phyloP scores from a whole-genome alignment of 306 rosid genomes.

The Hippophae tibetana region DNA sequence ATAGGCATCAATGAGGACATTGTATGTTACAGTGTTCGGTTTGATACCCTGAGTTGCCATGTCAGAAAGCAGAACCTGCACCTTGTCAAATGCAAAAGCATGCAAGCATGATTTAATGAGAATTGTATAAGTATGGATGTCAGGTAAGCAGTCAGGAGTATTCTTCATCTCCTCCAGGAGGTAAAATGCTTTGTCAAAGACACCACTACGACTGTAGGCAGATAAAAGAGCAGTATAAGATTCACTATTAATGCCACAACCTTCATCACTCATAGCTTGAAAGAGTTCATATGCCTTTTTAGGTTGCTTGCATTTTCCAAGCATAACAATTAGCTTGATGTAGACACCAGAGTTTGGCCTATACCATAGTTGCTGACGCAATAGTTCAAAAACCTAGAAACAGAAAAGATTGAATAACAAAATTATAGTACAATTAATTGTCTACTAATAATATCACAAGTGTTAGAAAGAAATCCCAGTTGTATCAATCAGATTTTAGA shows the following conservation, averaged over 20 bases:
- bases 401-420: background rate
- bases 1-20: constrained; percentile 75
- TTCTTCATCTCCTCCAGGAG: constrained; percentile 72
- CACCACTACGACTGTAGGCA: constrained; percentile 82
- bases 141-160: constrained; percentile 67
- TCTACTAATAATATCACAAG: background rate
- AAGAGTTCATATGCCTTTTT: constrained; percentile 70
- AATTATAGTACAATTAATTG: constrained; percentile 10
- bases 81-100: constrained; percentile 62
- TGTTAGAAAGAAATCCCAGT: no score
- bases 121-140: constrained; percentile 81
- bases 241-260: constrained; percentile 55
- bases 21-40: constrained; percentile 80
- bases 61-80: constrained; percentile 60
- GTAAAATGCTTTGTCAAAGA: constrained; percentile 65
- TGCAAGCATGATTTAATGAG: constrained; percentile 83
- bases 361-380: constrained; percentile 88
- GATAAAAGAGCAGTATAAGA: constrained; percentile 81
- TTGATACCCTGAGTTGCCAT: constrained; percentile 59
- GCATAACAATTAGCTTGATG: constrained; percentile 82
- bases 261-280: constrained; percentile 78
- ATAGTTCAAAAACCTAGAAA: constrained; percentile 70
- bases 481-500: no score
- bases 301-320: constrained; percentile 92
- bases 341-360: constrained; percentile 62